Base-by-base conservation (phyloP, 257 asterid genomes). In the Nicotiana sylvestris region DNA sequence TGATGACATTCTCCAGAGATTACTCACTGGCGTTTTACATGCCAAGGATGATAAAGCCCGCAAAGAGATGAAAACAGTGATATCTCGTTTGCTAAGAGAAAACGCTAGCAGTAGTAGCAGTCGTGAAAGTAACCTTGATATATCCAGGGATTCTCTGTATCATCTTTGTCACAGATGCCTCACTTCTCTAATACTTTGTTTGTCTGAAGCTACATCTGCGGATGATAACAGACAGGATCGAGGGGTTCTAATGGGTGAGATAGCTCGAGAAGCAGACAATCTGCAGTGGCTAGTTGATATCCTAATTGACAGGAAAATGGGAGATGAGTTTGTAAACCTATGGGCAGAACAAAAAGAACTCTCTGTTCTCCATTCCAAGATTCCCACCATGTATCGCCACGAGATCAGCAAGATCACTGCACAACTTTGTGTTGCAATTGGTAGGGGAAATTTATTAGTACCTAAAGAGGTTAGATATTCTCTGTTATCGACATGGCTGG, bases 341-440 rank as follows among this genome's bases (percentile, higher is more conserved):
- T 96, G 99, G 99, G 96, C 98, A 11, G 95, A 90, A 13, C 99
- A 94, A 87, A 93, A 88, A 82, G 99, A 96, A 85, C 97, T 96
- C 21, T 92, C 92, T 1, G 72, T 32, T 76, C 98, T 96, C 56
- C 98, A 96, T 77, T 93, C 98, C 3, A 96, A 93, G 82, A 91
- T 94, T 27, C 98, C 98, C 9, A 84, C 87, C 12, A 89, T 90
- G 94, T 93, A 91, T 81, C 84, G 98, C 15, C 98, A 96, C 69
- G 98, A 94, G 62, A 90, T 94, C 80, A 94, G 98, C 86, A 89
- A 89, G 88, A 90, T 96, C 43, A 96, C 99, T 25, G 98, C 99
- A 9, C 95, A 91, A 80, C 84, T 96, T 13, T 94, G 98, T 56
- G 74, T 96, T 4, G 95, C 91, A n/a, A 90, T 96, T 58, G 98